A percentile compares a stretch with the other conserved stretches of the same genome.
Conservation (phyloP, 495 filamentous ascomycete species). For the Cercophora newfieldiana region DNA sequence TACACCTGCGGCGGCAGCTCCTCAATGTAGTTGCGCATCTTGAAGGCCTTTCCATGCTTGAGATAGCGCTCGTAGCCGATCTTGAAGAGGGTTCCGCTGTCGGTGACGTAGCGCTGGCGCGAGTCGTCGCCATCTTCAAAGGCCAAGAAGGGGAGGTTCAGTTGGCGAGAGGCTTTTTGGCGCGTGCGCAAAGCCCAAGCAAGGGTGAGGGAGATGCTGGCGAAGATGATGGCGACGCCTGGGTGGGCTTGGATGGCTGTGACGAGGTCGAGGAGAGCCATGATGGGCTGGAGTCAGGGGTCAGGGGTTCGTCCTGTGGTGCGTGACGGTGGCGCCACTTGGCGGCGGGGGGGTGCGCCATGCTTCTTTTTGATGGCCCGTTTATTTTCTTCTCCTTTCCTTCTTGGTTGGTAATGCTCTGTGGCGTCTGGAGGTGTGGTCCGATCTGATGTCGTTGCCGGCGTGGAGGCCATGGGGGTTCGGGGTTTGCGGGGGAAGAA, state of each 20-base stretch:
- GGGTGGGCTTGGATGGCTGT: background rate
- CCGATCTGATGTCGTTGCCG: background rate
- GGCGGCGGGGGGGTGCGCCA: background rate
- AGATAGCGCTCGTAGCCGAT: slow-evolving; percentile 12
- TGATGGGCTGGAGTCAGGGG: background rate
- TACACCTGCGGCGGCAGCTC: slow-evolving; percentile 10
- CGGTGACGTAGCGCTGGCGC: slow-evolving; percentile 10
- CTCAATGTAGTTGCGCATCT: slow-evolving; percentile 18
- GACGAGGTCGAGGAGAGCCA: background rate
- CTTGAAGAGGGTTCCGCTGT: slow-evolving; percentile 5
- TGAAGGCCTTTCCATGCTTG: slow-evolving; percentile 15
- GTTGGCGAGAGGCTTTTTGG: background rate
- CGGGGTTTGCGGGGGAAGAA: background rate
- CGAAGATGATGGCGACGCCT: background rate
- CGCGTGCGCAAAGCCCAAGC: background rate
- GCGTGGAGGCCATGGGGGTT: background rate
- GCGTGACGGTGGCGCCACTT: slow-evolving; percentile 4
- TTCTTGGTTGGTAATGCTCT: no score
- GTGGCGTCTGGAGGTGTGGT: background rate
- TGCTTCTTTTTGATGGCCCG: background rate
- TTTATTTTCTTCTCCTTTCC: background rate
- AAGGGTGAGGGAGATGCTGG: background rate
- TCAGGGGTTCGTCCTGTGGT: background rate
- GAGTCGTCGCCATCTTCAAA: slow-evolving; percentile 18
- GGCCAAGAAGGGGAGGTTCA: slow-evolving; percentile 1